Percentiles rank a stretch among this genome's conserved stretches.
Conservation (phyloP, 2,329 filamentous ascomycete genomes). For the Cercospora janseana region DNA sequence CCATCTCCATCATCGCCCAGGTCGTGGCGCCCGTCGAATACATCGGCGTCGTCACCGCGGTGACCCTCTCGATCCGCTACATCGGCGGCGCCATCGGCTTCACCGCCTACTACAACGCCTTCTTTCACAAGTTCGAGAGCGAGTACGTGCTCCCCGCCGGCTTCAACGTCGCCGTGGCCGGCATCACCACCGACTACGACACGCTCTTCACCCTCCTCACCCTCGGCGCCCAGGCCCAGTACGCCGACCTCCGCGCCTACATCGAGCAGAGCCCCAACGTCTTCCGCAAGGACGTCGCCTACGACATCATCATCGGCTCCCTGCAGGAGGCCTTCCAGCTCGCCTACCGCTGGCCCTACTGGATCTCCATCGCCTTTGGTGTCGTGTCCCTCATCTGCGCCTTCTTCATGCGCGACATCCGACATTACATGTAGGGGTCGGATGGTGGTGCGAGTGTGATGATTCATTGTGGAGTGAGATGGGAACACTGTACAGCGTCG, state of each 20-base stretch:
- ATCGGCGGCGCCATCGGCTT: slow-evolving; percentile 62
- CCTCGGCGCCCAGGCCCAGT: slow-evolving; percentile 26
- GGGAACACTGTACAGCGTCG: neutral
- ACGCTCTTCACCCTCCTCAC: slow-evolving; percentile 26
- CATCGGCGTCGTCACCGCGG: slow-evolving; percentile 66
- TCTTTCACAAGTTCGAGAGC: slow-evolving; percentile 42
- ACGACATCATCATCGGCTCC: slow-evolving; percentile 29
- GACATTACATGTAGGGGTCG: slow-evolving; percentile 32
- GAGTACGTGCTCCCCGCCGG: slow-evolving; percentile 23
- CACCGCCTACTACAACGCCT: slow-evolving; percentile 53
- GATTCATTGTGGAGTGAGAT: no score
- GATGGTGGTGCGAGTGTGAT: no score
- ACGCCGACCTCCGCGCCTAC: slow-evolving; percentile 17
- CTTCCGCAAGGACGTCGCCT: slow-evolving; percentile 26
- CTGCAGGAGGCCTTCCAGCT: slow-evolving; percentile 32
- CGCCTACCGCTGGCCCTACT: slow-evolving; percentile 36
- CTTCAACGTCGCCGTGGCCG: slow-evolving; percentile 21
- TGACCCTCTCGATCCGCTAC: slow-evolving; percentile 66
- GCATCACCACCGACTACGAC: slow-evolving; percentile 19
- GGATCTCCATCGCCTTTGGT: slow-evolving; percentile 37
- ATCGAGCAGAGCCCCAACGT: slow-evolving; percentile 22
- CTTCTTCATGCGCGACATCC: slow-evolving; percentile 36
- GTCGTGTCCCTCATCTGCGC: slow-evolving; percentile 33
- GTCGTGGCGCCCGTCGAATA: slow-evolving; percentile 68
- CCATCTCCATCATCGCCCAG: slow-evolving; percentile 63